These are phyloP conservation scores for Lactifluus pinguis DNA, from an alignment of 768 basidiomycete genomes.

Conservation along the genomic window DNA sequence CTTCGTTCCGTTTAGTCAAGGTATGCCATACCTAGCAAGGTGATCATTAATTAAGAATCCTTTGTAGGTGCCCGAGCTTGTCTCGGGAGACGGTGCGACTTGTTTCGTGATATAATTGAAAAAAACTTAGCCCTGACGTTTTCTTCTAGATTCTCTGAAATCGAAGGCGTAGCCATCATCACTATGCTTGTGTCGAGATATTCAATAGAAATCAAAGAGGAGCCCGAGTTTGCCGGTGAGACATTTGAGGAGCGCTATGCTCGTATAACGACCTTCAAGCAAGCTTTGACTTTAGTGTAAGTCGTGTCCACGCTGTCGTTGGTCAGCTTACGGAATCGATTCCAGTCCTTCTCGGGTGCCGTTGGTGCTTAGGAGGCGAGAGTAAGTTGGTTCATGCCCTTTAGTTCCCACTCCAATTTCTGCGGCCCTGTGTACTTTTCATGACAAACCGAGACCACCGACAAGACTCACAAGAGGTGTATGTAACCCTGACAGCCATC, in stretches of 20 bases:
- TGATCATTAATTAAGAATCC: neutral
- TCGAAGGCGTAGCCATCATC: slow-evolving; percentile 38
- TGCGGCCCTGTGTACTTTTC: too few species aligned
- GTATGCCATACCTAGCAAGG: neutral
- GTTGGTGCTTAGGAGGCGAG: slow-evolving; percentile 19
- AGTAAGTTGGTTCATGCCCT: neutral
- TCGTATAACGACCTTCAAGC: neutral
- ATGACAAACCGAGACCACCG: too few species aligned
- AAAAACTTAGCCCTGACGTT: neutral
- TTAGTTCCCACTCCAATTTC: too few species aligned
- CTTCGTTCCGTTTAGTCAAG: slow-evolving; percentile 25
- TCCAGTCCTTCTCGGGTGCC: slow-evolving; percentile 16
- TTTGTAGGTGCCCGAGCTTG: slow-evolving; percentile 18
- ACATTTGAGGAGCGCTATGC: slow-evolving; percentile 35
- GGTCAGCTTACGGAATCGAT: neutral
- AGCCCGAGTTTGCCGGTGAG: slow-evolving; percentile 37
- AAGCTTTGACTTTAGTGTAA: slow-evolving; percentile 2
- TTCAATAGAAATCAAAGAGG: slow-evolving; percentile 41
- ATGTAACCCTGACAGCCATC: too few species aligned
- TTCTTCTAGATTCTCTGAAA: slow-evolving; percentile 37
- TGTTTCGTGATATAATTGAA: neutral
- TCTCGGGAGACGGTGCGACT: slow-evolving; percentile 17
- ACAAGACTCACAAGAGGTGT: too few species aligned
- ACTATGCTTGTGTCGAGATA: slow-evolving; percentile 38
- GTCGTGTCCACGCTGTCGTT: neutral